Base-by-base conservation (phyloP, 2,329 filamentous ascomycete species). In the Niveomyces coronatus region DNA sequence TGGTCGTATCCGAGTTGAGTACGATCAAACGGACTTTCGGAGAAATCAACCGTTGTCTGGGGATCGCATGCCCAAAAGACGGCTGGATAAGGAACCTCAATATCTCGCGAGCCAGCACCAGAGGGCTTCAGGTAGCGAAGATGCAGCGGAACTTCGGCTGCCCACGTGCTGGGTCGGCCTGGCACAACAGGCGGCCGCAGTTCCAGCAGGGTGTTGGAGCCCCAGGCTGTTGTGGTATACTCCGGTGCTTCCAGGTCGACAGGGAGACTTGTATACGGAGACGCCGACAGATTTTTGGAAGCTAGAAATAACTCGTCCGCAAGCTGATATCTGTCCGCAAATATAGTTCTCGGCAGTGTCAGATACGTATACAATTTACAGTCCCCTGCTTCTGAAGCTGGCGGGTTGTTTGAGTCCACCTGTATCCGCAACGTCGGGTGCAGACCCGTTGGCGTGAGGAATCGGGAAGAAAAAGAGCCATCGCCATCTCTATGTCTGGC, bases 171-270 rank as follows among this genome's bases (percentile, higher is more conserved):
- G 2, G 29, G 29, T 14, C 60, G 55, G 49, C 55, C 48, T 7
- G 48, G 41, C 5, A 48, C 11, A 1, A 49, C 43, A 0, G 81
- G 75, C 1, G 70, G 66, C 0, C 75, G 72, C 27, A 96, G 69
- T 53, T 91, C 79, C 15, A 95, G 61, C 4, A 95, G 68, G 13
- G 86, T 68, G 13, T 72, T 76, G 0, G 82, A 88, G 5, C 89
- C 89, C 89, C 89, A 95, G 22, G 68, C 59, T 6, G 70, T 54
- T 20, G 86, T 71, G 2, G 79, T 76, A 65, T 93, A 96, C 49
- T 82, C 81, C 2, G 89, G 89, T 1, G 86, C 87, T 63, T 96
- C 89, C 37, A 96, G 78, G 48, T 96, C 88, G 6, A 88, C 83
- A 15, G 85, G 84, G 10, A 83, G 74, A 18, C 77, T 78, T 11